These are phyloP conservation scores for Amphibolis antarctica DNA, from an alignment of 106 monocot genomes.

Conservation along the genomic window DNA sequence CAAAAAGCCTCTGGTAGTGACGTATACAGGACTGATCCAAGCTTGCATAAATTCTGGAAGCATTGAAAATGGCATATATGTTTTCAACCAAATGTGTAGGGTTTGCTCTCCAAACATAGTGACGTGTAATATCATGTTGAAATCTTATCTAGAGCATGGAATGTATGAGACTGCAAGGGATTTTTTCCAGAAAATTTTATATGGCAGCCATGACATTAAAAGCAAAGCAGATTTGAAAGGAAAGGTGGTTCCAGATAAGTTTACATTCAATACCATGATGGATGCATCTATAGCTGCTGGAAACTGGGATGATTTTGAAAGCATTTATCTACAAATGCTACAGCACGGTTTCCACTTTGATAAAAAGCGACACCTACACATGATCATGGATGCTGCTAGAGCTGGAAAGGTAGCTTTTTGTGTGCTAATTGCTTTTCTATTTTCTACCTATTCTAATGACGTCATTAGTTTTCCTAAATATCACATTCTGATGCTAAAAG, in stretches of 20 bases:
- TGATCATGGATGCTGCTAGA: constrained; percentile 71
- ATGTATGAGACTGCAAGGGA: constrained; percentile 58
- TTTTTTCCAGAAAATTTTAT: constrained; percentile 60
- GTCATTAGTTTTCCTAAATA: background rate
- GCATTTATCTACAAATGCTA: constrained; percentile 61
- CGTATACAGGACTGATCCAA: constrained; percentile 94
- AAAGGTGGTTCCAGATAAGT: constrained; percentile 68
- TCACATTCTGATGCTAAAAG: background rate
- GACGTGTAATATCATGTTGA: constrained; percentile 90
- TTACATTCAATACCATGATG: constrained; percentile 88
- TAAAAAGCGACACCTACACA: constrained; percentile 47
- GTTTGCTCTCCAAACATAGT: constrained; percentile 71
- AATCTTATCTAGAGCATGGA: constrained; percentile 57
- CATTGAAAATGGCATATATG: constrained; percentile 60
- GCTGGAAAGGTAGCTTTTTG: constrained; percentile 73
- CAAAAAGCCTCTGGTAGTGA: constrained; percentile 92
- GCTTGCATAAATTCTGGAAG: constrained; percentile 70
- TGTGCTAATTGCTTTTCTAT: background rate
- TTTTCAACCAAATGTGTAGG: constrained; percentile 79
- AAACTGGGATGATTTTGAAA: constrained; percentile 75
- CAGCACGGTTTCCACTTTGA: constrained; percentile 63
- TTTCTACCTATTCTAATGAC: background rate
- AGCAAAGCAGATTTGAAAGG: constrained; percentile 26
- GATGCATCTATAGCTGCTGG: constrained; percentile 41
- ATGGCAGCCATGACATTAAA: constrained; percentile 25